A percentile compares a stretch with the other conserved stretches of the same genome.
Conservation (phyloP, 306 rosid genomes). For the Castanea crenata region DNA sequence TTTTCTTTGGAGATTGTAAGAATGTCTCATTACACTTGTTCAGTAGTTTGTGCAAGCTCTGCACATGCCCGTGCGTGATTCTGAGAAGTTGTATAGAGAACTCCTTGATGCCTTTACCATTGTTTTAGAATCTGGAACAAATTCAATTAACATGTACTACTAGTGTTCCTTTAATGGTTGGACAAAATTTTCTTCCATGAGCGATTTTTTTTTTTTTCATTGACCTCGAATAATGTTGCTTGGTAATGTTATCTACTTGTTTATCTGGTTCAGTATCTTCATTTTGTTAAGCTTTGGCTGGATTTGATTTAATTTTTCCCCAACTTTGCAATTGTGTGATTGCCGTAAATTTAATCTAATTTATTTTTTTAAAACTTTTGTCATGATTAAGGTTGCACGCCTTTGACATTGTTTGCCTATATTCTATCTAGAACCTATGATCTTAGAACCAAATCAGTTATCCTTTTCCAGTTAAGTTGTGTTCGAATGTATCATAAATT, state of each 20-base stretch:
- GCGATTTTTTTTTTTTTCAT: background rate
- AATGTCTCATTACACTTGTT: slow-evolving; percentile 22
- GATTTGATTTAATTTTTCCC: background rate
- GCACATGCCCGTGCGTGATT: background rate
- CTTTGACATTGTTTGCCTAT: no score
- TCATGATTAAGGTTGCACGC: no score
- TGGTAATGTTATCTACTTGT: background rate
- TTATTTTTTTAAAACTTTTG: no score
- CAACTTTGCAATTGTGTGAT: background rate
- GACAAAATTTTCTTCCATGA: background rate
- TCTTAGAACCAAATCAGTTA: no score
- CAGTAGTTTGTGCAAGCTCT: slow-evolving; percentile 1
- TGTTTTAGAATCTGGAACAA: slow-evolving; percentile 15
- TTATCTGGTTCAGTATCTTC: background rate
- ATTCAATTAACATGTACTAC: background rate
- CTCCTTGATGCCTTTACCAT: background rate
- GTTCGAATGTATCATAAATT: no score
- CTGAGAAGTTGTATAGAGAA: background rate
- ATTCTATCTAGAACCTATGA: no score
- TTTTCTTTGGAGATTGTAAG: slow-evolving; percentile 29
- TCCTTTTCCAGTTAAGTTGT: no score
- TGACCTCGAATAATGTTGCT: background rate
- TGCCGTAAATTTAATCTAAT: background rate
- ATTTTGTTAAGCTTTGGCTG: background rate
- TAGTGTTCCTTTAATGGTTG: background rate